phyloP scores from a whole-genome alignment of 305 asterid species.

The Fraxinus latifolia region DNA sequence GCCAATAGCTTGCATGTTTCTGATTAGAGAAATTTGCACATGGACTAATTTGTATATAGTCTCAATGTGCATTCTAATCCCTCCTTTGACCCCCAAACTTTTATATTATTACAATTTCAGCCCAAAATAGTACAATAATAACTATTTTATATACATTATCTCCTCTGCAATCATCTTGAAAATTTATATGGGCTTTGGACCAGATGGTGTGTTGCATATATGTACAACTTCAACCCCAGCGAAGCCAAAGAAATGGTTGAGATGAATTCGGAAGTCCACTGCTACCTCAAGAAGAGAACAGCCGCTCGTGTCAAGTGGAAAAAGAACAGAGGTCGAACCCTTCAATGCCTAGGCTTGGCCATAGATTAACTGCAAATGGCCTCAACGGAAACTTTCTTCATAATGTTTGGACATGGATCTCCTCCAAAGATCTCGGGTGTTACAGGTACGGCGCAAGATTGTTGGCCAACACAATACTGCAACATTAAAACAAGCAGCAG shows the following conservation, averaged over 20 bases:
- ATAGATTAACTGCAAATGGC: neutral
- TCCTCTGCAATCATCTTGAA: neutral
- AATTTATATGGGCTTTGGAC: neutral
- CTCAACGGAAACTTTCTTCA: neutral
- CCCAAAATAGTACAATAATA: neutral
- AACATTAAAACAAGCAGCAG: neutral
- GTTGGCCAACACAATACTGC: neutral
- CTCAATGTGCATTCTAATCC: neutral
- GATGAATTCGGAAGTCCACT: neutral
- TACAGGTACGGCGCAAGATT: neutral
- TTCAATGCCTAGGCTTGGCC: neutral
- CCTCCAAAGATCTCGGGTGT: neutral
- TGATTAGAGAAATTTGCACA: neutral
- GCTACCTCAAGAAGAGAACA: neutral
- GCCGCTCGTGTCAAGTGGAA: neutral
- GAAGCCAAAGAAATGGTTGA: neutral
- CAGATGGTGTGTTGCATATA: neutral
- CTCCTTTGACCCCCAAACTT: neutral
- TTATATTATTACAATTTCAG: neutral
- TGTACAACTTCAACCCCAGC: neutral
- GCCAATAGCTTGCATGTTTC: neutral
- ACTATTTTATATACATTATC: neutral
- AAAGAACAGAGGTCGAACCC: neutral
- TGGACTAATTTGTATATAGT: neutral
- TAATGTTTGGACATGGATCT: neutral